Base-by-base conservation (phyloP, 495 filamentous ascomycete genomes). In the Cryomyces antarcticus region DNA sequence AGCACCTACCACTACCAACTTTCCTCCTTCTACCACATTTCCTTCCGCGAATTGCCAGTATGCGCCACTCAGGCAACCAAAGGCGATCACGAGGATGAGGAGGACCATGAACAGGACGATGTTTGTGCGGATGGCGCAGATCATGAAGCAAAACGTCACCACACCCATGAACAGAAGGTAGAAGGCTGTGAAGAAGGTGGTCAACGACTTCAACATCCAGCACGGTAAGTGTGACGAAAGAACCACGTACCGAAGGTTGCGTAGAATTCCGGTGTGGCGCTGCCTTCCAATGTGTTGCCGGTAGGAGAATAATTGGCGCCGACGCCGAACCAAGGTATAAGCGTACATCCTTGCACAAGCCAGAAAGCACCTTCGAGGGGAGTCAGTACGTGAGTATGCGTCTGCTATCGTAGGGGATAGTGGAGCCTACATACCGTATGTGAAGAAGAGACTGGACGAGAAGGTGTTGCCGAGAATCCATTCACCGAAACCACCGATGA, bases 391-490 rank as follows among this genome's bases (percentile, higher is more conserved):
- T 42, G 9, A 42, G 30, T 27, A 31, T 12, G 7, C 11, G 7
- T 7, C 33, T 30, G 27, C 10, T 31, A 11, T n/a, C 7, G 5
- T 11, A 31, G 28, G 36, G 2, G 10, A 43, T 5, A 38, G 11
- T 0, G 1, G 7, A 13, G 13, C 24, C 17, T 24, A 24, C 17
- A 2, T 24, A 24, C 17, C 17, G 17, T 24, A 24, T 1, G 17
- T 27, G 44, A 42, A 41, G 44, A 46, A 46, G 11, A 46, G 38
- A 9, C 36, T 33, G 7, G 38, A 10, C 27, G 44, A 39, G 30
- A 41, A 46, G 12, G 44, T 46, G 30, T 46, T 46, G 12, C 44
- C 44, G 7, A 46, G 30, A 28, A 46, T 46, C 44, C 44, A 46
- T 28, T 46, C 44, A 11, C 38, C 39, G n/a, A 46, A 7, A 10